Base-by-base conservation (phyloP, 495 filamentous ascomycete species). In the Bathelium albidoporum region DNA sequence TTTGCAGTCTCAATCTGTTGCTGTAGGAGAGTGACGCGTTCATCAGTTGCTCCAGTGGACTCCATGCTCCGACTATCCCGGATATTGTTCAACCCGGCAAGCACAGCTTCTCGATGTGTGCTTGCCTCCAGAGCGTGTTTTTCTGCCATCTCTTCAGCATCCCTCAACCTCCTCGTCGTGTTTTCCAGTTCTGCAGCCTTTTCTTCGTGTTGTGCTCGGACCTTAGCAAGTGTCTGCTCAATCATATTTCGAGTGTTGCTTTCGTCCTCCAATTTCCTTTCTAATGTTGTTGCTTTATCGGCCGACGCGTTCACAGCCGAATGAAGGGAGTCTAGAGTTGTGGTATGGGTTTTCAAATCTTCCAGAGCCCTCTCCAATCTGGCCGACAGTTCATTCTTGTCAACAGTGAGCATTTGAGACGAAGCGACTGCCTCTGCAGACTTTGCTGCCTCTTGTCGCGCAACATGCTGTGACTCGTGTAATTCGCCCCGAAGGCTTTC, bases 91-190 rank as follows among this genome's bases (percentile, higher is more conserved):
- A 99, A 80, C 1, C 95, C 95, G 20, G 85, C 80, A 31, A 96
- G 75, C 55, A 99, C 85, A 32, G 89, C 91, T 66, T 89, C 79
- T 59, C 90, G 90, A 68, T 97, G 93, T 44, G 87, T 86, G 45
- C 86, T 81, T 0, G 95, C 94, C 74, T 99, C 95, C 64, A 84
- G 86, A 16, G 91, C 88, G 71, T 95, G 85, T 45, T 83, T 89
- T 62, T 94, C 90, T n/a, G 89, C 87, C 32, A 97, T 73, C 71
- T 97, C 92, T 75, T 99, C 92, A 12, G 90, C 85, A 73, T 97
- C 91, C 32, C 83, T 82, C 39, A 97, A 75, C 43, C 88, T 86
- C 64, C 89, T 84, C 28, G 81, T 88, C 0, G 83, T 79, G 26
- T 81, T 83, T 45, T 91, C 91, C 16, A 99, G 77, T 71, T 99